Conservation (phyloP, 176 grass and related monocot genomes). For the Tillandsia leiboldiana region DNA sequence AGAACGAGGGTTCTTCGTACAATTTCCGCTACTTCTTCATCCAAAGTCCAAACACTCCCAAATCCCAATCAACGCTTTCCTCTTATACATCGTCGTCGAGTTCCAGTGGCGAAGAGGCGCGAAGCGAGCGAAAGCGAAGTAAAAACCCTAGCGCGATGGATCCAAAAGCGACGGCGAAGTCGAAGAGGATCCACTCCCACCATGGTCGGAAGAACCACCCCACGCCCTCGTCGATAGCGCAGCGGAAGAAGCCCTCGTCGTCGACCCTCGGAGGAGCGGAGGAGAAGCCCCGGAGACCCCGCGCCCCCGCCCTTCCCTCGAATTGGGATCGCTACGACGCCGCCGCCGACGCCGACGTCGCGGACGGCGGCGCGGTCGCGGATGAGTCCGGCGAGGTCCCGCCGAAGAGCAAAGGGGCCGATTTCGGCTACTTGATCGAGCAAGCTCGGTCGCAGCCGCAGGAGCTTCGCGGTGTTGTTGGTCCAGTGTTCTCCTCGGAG, state of each 20-base stretch:
- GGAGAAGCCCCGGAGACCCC: constrained; percentile 15
- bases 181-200: constrained; percentile 72
- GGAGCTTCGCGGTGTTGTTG: constrained; percentile 15
- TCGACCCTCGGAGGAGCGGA: neutral
- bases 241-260: constrained; percentile 40
- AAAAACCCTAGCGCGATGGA: constrained; percentile 35
- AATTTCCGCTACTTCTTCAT: no score
- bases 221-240: constrained; percentile 41
- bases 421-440: constrained; percentile 68
- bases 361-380: neutral
- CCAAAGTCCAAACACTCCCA: no score
- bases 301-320: constrained; percentile 36
- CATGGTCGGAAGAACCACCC: constrained; percentile 58
- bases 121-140: constrained; percentile 1
- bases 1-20: no score
- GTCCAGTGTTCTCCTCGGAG: constrained; percentile 21
- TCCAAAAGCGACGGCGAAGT: constrained; percentile 79
- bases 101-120: neutral
- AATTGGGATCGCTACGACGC: constrained; percentile 69
- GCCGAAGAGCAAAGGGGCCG: constrained; percentile 69
- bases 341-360: constrained; percentile 24
- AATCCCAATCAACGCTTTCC: no score
- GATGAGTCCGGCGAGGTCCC: constrained; percentile 34
- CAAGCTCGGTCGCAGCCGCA: constrained; percentile 47
- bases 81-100: no score